These are phyloP conservation scores for Backusella macrospora DNA, from an alignment of 192 early-diverging fungal species.

Conservation along the genomic window DNA sequence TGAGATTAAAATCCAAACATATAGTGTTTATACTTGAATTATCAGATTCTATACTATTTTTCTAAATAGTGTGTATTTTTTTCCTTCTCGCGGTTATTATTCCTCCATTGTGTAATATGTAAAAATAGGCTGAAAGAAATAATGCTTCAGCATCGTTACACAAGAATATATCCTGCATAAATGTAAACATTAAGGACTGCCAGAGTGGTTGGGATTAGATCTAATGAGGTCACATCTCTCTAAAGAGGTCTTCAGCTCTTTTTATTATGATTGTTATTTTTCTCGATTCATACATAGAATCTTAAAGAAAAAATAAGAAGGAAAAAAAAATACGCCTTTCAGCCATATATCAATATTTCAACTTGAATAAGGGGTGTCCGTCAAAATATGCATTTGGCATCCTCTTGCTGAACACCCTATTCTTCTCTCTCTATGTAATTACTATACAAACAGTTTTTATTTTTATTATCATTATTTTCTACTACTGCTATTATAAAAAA, in stretches of 20 bases:
- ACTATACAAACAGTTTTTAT: too few species aligned
- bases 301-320: too few species aligned
- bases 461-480: not conserved
- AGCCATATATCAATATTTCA: too few species aligned
- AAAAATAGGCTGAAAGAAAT: not conserved
- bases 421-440: too few species aligned
- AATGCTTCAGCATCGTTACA: not conserved
- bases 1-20: not conserved
- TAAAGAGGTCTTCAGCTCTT: not conserved
- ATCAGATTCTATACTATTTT: not conserved
- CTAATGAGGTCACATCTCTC: too few species aligned
- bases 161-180: not conserved
- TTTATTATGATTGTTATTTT: not conserved
- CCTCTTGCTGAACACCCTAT: too few species aligned
- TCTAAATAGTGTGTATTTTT: not conserved
- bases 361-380: too few species aligned
- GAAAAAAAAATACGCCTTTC: too few species aligned
- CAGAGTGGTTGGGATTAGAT: too few species aligned
- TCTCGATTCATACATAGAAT: too few species aligned
- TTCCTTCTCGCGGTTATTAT: not conserved
- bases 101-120: not conserved
- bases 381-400: too few species aligned
- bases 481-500: not conserved
- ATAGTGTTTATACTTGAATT: not conserved
- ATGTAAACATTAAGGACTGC: not conserved